Evolutionary conservation across 2,329 filamentous ascomycete species (phyloP).

Genomic region (Cordyceps tenuipes): DNA sequence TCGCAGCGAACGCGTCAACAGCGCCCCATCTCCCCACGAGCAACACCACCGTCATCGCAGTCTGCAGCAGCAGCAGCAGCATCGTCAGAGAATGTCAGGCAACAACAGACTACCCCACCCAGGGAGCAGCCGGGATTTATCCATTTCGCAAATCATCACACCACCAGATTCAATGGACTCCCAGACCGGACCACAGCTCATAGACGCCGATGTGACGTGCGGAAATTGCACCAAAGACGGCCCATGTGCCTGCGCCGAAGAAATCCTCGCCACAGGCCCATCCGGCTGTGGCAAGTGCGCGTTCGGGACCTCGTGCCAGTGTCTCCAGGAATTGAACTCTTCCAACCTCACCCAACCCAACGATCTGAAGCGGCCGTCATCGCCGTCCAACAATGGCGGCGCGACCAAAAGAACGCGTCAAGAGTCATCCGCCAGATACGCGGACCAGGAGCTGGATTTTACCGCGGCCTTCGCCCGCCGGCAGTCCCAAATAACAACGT

Average conservation of each 20-base stretch:
- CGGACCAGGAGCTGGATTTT: constrained; percentile 61
- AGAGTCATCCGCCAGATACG: constrained; percentile 32
- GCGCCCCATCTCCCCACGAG: constrained; percentile 1
- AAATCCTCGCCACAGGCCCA: constrained; percentile 44
- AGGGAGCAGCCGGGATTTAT: constrained; percentile 35
- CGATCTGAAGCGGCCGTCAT: constrained; percentile 41
- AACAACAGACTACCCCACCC: constrained; percentile 18
- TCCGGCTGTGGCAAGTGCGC: constrained; percentile 60
- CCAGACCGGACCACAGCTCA: constrained; percentile 21
- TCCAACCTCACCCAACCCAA: constrained; percentile 23
- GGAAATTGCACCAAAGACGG: constrained; percentile 47
- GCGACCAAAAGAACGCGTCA: constrained; percentile 50
- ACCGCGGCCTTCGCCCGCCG: constrained; percentile 54
- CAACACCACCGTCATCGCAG: constrained; percentile 20
- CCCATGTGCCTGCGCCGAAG: constrained; percentile 51
- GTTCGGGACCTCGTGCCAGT: constrained; percentile 54
- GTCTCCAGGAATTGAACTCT: constrained; percentile 48
- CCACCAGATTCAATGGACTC: constrained; percentile 37
- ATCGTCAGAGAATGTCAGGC: constrained; percentile 22
- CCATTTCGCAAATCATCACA: constrained; percentile 50
- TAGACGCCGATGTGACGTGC: constrained; percentile 35
- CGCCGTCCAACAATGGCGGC: constrained; percentile 32
- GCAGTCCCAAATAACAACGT: constrained; percentile 18
- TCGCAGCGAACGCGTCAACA: constrained; percentile 18
- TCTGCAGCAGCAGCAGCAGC: constrained; percentile 17